phyloP scores from a whole-genome alignment of 2,329 filamentous ascomycete genomes.

The Calonectria fujianensis region DNA sequence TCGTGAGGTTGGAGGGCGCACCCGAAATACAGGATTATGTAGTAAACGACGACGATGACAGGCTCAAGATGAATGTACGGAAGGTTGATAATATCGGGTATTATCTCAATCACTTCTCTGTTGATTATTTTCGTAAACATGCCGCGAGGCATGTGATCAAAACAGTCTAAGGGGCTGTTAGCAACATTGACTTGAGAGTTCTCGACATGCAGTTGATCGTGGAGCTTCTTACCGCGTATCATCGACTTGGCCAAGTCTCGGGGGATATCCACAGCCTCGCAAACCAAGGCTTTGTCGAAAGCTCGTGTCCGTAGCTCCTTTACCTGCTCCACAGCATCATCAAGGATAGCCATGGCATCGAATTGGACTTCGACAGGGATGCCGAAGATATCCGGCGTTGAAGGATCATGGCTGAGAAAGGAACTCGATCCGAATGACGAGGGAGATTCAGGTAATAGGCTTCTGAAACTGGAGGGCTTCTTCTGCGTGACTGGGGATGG shows the following conservation, averaged over 20 bases:
- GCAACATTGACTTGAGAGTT: background rate
- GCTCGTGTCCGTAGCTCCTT: background rate
- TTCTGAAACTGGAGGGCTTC: background rate
- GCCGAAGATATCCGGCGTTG: background rate
- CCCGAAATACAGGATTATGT: background rate
- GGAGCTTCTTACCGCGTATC: background rate
- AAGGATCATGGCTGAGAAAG: background rate
- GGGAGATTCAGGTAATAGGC: background rate
- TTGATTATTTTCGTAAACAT: slow-evolving; percentile 10
- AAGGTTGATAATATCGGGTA: slow-evolving; percentile 8
- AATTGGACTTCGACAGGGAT: background rate
- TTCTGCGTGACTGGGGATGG: background rate
- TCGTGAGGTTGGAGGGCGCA: background rate
- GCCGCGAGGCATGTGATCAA: slow-evolving; percentile 1
- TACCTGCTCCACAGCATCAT: slow-evolving; percentile 3
- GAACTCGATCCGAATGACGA: background rate
- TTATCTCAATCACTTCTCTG: slow-evolving; percentile 7
- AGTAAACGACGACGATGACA: slow-evolving; percentile 1
- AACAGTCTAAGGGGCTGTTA: background rate
- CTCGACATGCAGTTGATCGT: no score
- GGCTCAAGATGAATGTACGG: slow-evolving; percentile 14
- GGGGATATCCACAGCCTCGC: background rate
- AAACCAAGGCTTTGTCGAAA: background rate
- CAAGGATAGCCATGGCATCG: background rate
- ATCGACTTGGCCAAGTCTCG: slow-evolving; percentile 6